Conservation (phyloP, 116 monocot species). For the Phalaenopsis hybrid region DNA sequence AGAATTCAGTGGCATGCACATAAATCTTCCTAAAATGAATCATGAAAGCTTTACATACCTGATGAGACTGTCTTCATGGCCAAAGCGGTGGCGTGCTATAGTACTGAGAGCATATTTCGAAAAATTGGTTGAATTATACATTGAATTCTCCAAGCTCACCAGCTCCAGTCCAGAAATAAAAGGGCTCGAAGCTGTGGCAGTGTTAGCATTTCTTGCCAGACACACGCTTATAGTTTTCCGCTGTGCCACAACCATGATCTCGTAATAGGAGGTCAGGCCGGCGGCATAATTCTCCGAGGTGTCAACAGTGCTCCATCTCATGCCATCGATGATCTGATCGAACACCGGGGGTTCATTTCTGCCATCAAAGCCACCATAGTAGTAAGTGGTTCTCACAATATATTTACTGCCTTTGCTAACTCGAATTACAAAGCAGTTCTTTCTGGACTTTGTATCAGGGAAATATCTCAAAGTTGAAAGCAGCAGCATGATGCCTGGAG, state of each 20-base stretch:
- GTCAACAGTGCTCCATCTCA: slow-evolving; percentile 71
- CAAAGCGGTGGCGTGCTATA: slow-evolving; percentile 65
- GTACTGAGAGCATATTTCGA: slow-evolving; percentile 50
- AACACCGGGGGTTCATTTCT: slow-evolving; percentile 61
- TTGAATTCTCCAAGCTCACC: slow-evolving; percentile 49
- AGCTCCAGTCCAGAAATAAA: slow-evolving; percentile 78
- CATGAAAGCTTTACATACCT: slow-evolving; percentile 34
- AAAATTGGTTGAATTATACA: slow-evolving; percentile 73
- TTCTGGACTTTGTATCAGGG: slow-evolving; percentile 52
- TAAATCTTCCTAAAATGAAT: background rate
- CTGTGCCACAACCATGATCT: slow-evolving; percentile 41
- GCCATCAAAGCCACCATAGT: slow-evolving; percentile 79
- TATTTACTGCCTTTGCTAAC: slow-evolving; percentile 46
- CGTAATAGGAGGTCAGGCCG: slow-evolving; percentile 71
- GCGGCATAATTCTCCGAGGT: slow-evolving; percentile 51
- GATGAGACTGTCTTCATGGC: slow-evolving; percentile 27
- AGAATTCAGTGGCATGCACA: no score
- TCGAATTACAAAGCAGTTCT: slow-evolving; percentile 73
- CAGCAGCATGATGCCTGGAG: slow-evolving; percentile 30
- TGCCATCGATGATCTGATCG: slow-evolving; percentile 76
- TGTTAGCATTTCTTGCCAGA: slow-evolving; percentile 59
- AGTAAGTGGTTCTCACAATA: slow-evolving; percentile 74
- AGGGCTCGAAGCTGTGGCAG: slow-evolving; percentile 27
- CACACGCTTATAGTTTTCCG: slow-evolving; percentile 72
- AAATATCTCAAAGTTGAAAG: slow-evolving; percentile 66